phyloP scores from a whole-genome alignment of 495 filamentous ascomycete genomes.

The Filosporella fistucella region DNA sequence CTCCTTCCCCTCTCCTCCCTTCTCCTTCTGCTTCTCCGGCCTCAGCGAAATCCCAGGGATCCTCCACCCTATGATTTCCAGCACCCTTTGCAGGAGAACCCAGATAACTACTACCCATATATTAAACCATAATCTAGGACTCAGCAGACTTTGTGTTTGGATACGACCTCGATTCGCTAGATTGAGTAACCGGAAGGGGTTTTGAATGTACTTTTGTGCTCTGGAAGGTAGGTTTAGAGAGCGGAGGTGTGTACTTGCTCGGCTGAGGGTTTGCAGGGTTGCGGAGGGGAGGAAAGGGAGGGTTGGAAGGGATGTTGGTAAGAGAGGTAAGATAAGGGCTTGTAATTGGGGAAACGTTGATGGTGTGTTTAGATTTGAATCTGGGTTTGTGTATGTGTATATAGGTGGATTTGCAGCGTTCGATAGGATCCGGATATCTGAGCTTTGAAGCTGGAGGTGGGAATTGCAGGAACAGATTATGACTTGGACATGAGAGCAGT shows the following conservation, averaged over 20 bases:
- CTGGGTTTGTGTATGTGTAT: no score
- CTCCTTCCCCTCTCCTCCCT: neutral
- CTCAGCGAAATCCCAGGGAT: neutral
- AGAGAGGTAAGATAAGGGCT: neutral
- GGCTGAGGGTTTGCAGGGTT: neutral
- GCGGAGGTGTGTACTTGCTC: neutral
- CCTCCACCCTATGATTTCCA: slow-evolving; percentile 6
- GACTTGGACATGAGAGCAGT: neutral
- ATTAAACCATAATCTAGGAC: slow-evolving; percentile 6
- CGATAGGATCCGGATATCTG: neutral
- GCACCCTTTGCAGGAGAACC: neutral
- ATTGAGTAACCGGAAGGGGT: neutral
- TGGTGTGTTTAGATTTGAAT: neutral
- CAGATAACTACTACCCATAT: slow-evolving; percentile 4
- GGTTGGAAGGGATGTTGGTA: neutral
- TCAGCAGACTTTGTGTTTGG: neutral
- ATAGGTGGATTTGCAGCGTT: neutral
- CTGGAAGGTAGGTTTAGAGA: neutral
- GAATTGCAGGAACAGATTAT: slow-evolving; percentile 4
- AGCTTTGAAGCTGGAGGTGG: neutral
- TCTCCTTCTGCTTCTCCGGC: neutral
- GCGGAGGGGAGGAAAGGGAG: neutral
- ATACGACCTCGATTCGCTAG: slow-evolving; percentile 2
- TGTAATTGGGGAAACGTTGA: neutral
- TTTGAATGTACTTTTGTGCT: slow-evolving; percentile 4